Conservation (phyloP, 768 basidiomycete genomes). For the Dacryopinax spathularia region DNA sequence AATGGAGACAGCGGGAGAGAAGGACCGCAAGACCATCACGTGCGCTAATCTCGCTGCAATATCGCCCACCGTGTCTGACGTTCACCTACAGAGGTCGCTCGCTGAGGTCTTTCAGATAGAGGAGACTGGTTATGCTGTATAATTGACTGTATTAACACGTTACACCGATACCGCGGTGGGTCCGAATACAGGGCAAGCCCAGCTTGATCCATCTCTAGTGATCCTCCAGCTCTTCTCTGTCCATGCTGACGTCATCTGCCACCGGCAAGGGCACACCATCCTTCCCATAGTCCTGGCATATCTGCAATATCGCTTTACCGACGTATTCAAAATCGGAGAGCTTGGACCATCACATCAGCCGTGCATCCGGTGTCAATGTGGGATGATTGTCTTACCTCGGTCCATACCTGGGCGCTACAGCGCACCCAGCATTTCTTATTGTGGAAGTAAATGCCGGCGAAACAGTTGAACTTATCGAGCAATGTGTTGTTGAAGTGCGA, state of each 20-base stretch:
- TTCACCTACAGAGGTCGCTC: not conserved
- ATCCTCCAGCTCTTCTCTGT: not conserved
- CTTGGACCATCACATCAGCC: not conserved
- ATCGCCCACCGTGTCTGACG: not conserved
- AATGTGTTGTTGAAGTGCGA: conserved; percentile 1
- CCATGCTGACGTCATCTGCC: not conserved
- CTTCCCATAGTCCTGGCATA: not conserved
- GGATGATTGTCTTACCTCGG: not conserved
- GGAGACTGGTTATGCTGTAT: not conserved
- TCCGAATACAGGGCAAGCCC: too few species aligned
- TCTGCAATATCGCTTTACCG: not conserved
- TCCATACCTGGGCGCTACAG: not conserved
- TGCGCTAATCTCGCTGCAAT: conserved; percentile 19
- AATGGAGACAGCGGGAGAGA: conserved; percentile 60
- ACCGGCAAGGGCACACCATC: not conserved
- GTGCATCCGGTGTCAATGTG: not conserved
- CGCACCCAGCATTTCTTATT: not conserved
- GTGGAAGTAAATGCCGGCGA: not conserved
- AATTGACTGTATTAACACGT: too few species aligned
- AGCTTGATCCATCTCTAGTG: too few species aligned
- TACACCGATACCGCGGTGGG: too few species aligned
- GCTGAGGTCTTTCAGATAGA: not conserved
- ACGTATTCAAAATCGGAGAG: not conserved
- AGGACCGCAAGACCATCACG: conserved; percentile 85
- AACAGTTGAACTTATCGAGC: not conserved